Evolutionary conservation across 306 rosid genomes (phyloP).

Genomic region (Citrullus amarus): DNA sequence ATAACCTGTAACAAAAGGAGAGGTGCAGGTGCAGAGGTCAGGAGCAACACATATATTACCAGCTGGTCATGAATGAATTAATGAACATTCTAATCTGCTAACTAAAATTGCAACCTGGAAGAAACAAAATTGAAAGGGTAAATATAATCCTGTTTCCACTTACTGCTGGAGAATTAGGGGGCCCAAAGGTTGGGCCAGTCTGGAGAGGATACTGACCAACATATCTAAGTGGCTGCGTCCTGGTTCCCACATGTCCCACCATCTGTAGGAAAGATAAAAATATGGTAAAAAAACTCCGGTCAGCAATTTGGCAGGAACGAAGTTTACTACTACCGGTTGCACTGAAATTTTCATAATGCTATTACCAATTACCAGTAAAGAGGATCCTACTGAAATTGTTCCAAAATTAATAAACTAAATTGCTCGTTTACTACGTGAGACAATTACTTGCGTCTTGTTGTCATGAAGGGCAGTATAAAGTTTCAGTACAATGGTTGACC

Average conservation of each 20-base stretch:
- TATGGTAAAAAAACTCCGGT: slow-evolving; percentile 8
- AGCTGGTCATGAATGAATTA: not conserved
- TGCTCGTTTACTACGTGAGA: not conserved
- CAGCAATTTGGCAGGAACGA: not conserved
- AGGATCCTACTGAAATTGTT: not conserved
- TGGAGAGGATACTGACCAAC: slow-evolving; percentile 53
- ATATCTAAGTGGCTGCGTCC: slow-evolving; percentile 56
- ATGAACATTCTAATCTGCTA: not conserved
- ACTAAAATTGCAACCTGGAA: not conserved
- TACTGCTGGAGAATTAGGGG: slow-evolving; percentile 64
- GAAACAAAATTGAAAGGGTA: slow-evolving; percentile 14
- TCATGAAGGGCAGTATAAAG: not conserved
- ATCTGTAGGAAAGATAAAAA: slow-evolving; percentile 21
- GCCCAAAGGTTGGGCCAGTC: slow-evolving; percentile 55
- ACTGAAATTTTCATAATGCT: not conserved
- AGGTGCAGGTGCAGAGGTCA: not conserved
- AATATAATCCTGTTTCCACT: slow-evolving; percentile 21
- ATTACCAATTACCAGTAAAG: not conserved
- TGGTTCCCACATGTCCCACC: slow-evolving; percentile 56
- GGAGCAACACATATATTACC: not conserved
- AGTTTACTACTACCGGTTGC: not conserved
- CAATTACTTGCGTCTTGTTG: not conserved
- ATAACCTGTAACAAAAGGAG: slow-evolving; percentile 44
- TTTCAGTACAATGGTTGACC: not conserved
- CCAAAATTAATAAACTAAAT: not conserved